A percentile compares a stretch with the other conserved stretches of the same genome.
These are phyloP conservation scores for Arthroderma sp. DNA, from an alignment of 2,329 filamentous ascomycete species.

Conservation along the genomic window DNA sequence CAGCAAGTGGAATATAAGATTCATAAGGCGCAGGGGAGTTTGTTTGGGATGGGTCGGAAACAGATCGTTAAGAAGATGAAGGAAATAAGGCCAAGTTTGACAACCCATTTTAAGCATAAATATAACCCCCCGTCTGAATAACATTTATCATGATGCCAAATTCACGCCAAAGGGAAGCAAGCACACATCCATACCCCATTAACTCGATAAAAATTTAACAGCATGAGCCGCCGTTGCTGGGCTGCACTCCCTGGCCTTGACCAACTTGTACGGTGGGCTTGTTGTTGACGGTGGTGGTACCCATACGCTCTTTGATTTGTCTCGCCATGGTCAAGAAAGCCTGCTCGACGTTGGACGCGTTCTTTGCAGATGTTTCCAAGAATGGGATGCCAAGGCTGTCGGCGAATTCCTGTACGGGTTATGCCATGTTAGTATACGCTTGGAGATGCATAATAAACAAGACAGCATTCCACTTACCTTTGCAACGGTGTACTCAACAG, in stretches of 20 bases:
- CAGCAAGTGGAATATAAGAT: too few relatives aligned
- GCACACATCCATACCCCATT: constrained; percentile 12
- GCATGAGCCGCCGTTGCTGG: constrained; percentile 72
- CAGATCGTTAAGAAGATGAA: too few relatives aligned
- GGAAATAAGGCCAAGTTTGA: background rate
- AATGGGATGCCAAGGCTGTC: constrained; percentile 98
- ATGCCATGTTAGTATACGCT: background rate
- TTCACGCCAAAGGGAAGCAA: constrained; percentile 11
- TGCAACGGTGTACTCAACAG: constrained; percentile 97
- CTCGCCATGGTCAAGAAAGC: constrained; percentile 99
- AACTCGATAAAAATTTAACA: constrained; percentile 49
- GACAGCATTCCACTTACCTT: constrained; percentile 56
- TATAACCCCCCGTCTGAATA: background rate
- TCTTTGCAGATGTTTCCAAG: constrained; percentile 99
- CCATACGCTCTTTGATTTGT: constrained; percentile 99
- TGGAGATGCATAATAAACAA: background rate
- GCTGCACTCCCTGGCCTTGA: constrained; percentile 85
- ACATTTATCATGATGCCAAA: constrained; percentile 10
- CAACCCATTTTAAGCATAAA: background rate
- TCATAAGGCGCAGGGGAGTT: too few relatives aligned
- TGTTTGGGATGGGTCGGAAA: too few relatives aligned
- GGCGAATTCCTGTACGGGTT: constrained; percentile 67
- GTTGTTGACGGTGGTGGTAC: constrained; percentile 91
- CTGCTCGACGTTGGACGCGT: constrained; percentile 98
- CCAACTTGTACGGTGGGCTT: constrained; percentile 96